phyloP scores from a whole-genome alignment of 257 asterid genomes.

The Ajuga chamaepitys region DNA sequence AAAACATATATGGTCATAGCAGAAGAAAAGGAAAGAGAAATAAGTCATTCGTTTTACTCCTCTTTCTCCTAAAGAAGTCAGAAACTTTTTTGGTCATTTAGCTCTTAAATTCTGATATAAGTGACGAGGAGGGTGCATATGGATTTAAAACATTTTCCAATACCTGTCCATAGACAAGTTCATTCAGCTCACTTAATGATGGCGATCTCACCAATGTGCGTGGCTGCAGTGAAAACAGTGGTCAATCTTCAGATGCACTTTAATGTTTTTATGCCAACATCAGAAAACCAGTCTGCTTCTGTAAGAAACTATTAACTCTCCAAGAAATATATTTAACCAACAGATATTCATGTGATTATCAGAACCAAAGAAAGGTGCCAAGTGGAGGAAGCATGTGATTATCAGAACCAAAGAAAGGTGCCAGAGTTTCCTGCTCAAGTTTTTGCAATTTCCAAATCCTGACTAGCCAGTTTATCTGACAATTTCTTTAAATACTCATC shows the following conservation, averaged over 20 bases:
- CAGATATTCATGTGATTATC: neutral
- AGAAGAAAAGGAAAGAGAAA: conserved; percentile 1
- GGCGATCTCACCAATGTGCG: conserved; percentile 77
- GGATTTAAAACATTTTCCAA: neutral
- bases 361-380: neutral
- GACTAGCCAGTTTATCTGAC: neutral
- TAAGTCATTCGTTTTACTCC: neutral
- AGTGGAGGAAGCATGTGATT: neutral
- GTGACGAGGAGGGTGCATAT: neutral
- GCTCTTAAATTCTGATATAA: neutral
- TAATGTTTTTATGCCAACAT: neutral
- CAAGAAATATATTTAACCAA: neutral
- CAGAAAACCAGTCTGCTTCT: conserved; percentile 3
- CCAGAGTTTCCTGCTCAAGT: neutral
- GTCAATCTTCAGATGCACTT: conserved; percentile 4
- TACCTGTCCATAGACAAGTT: conserved; percentile 93
- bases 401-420: neutral
- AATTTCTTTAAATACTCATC: neutral
- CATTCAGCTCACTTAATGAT: conserved; percentile 78
- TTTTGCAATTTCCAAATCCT: neutral
- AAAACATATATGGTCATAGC: conserved; percentile 10
- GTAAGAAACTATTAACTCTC: neutral
- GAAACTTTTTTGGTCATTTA: neutral
- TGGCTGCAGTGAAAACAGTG: conserved; percentile 44
- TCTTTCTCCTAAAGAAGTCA: neutral